Evolutionary conservation across 2,329 filamentous ascomycete species (phyloP).

Genomic region (Nakataea oryzae): DNA sequence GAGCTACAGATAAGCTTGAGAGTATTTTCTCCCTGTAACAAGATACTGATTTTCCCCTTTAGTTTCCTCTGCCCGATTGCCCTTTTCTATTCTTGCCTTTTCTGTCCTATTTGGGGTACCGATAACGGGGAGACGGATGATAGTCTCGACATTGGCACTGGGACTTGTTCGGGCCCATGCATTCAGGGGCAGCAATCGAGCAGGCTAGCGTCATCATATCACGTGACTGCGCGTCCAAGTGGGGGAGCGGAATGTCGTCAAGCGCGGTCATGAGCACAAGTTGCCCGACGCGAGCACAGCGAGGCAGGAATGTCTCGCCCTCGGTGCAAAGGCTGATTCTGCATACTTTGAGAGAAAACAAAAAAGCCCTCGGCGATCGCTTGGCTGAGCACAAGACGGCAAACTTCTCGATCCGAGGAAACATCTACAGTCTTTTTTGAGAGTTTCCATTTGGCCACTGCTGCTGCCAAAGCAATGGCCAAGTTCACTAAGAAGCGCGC

Average conservation of each 20-base stretch:
- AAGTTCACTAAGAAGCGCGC: constrained; percentile 21
- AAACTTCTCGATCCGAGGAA: background rate
- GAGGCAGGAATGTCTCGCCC: background rate
- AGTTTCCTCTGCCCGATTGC: too few relatives aligned
- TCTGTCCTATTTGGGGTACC: too few relatives aligned
- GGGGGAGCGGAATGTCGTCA: background rate
- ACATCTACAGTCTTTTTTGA: background rate
- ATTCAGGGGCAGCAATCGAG: background rate
- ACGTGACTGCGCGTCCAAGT: background rate
- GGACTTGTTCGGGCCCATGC: too few relatives aligned
- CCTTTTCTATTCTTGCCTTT: too few relatives aligned
- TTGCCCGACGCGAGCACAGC: background rate
- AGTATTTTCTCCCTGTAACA: background rate
- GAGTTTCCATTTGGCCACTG: background rate
- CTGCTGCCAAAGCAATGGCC: background rate
- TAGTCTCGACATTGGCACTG: too few relatives aligned
- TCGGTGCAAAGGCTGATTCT: background rate
- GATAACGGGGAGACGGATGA: too few relatives aligned
- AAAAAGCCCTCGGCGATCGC: too few relatives aligned
- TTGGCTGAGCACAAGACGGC: background rate
- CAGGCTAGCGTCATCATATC: background rate
- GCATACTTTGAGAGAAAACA: too few relatives aligned
- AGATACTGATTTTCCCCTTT: too few relatives aligned
- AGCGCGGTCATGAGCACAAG: too few relatives aligned
- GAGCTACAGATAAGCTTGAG: background rate